Percentiles rank a stretch among this genome's conserved stretches.
These are phyloP conservation scores for Emericellopsis terricola DNA, from an alignment of 495 filamentous ascomycete genomes.

Conservation along the genomic window DNA sequence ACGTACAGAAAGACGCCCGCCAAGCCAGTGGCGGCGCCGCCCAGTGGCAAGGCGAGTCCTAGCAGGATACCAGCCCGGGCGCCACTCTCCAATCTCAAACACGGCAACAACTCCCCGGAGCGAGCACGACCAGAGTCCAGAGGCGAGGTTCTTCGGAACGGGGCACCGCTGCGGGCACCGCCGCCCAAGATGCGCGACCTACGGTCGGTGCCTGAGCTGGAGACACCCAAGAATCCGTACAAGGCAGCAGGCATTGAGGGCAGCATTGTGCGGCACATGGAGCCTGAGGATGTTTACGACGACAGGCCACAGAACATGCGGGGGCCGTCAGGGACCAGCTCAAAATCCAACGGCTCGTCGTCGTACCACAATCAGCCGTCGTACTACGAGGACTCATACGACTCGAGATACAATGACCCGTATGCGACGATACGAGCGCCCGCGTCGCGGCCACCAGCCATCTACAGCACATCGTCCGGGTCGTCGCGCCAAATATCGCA, in stretches of 20 bases:
- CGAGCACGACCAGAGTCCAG: conserved; percentile 35
- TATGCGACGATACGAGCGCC: conserved; percentile 9
- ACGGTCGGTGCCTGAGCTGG: conserved; percentile 40
- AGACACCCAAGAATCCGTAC: conserved; percentile 41
- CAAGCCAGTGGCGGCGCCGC: conserved; percentile 6
- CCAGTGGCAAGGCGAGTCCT: conserved; percentile 33
- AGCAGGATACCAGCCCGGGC: conserved; percentile 69
- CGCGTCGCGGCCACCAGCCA: too few species aligned
- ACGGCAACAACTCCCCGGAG: conserved; percentile 72
- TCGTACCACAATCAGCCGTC: conserved; percentile 8
- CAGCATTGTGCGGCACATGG: conserved; percentile 53
- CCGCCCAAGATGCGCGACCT: conserved; percentile 86
- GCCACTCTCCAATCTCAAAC: conserved; percentile 61
- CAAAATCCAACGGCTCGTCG: conserved; percentile 9
- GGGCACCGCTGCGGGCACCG: conserved; percentile 39
- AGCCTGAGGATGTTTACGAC: conserved; percentile 73
- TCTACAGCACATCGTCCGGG: too few species aligned
- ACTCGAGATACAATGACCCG: conserved; percentile 5
- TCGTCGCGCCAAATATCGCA: too few species aligned
- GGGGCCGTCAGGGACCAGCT: background rate
- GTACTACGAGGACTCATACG: conserved; percentile 12
- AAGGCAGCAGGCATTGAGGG: conserved; percentile 49
- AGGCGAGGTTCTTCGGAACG: conserved; percentile 15
- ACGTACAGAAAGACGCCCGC: conserved; percentile 11
- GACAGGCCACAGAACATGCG: conserved; percentile 23